Percentiles rank a stretch among this genome's conserved stretches.
Conservation (phyloP, 2,329 filamentous ascomycete species). For the Alternaria triticina region DNA sequence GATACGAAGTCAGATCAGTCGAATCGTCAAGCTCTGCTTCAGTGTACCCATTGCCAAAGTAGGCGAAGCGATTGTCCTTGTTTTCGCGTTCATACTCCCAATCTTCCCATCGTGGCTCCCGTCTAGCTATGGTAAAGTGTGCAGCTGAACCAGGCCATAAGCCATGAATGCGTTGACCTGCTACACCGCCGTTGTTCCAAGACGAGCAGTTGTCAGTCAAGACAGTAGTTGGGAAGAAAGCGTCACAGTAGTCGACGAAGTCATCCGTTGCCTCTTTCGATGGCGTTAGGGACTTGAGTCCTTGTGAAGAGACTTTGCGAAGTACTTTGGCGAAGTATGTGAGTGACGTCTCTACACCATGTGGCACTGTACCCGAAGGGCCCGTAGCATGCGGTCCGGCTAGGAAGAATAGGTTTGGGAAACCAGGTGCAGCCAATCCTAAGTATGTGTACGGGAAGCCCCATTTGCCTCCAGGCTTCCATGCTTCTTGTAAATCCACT, state of each 20-base stretch:
- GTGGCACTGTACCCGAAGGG: constrained; percentile 68
- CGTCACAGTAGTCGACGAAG: constrained; percentile 64
- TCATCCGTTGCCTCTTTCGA: constrained; percentile 67
- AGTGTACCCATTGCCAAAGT: constrained; percentile 73
- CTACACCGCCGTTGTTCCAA: constrained; percentile 70
- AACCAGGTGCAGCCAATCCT: constrained; percentile 67
- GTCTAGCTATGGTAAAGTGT: constrained; percentile 65
- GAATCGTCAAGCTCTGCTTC: constrained; percentile 61
- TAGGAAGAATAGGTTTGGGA: constrained; percentile 72
- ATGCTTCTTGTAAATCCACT: constrained; percentile 61
- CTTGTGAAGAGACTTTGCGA: constrained; percentile 70
- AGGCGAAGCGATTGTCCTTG: constrained; percentile 62
- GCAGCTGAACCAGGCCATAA: constrained; percentile 73
- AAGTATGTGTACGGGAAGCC: constrained; percentile 74
- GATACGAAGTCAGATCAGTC: constrained; percentile 69
- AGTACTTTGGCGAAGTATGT: constrained; percentile 71
- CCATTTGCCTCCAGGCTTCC: constrained; percentile 61
- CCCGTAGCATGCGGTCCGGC: constrained; percentile 56
- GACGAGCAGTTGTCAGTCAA: constrained; percentile 69
- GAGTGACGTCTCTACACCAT: constrained; percentile 70
- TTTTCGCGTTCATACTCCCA: constrained; percentile 61
- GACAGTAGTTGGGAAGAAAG: constrained; percentile 58
- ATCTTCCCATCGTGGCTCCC: constrained; percentile 65
- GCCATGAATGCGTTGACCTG: constrained; percentile 69
- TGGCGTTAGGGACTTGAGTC: constrained; percentile 67